These are phyloP conservation scores for Daldinia loculata DNA, from an alignment of 495 filamentous ascomycete genomes.

Conservation along the genomic window DNA sequence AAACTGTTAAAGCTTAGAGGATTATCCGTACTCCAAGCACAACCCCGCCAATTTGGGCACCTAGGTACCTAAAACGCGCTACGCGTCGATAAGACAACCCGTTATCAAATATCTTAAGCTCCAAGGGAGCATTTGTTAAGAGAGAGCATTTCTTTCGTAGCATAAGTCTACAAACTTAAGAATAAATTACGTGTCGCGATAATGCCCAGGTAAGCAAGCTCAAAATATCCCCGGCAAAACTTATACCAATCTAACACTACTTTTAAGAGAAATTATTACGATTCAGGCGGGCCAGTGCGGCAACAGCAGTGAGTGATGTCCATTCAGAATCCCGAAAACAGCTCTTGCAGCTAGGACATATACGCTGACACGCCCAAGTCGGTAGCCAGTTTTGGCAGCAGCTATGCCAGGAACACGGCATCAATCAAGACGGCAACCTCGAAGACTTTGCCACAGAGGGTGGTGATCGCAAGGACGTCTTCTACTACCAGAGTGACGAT, in stretches of 20 bases:
- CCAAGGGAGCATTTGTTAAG: background rate
- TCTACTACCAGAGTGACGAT: conserved; percentile 99
- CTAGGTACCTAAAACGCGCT: conserved; percentile 21
- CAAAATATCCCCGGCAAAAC: background rate
- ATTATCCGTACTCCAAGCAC: background rate
- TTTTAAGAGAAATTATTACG: conserved; percentile 94
- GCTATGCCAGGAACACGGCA: conserved; percentile 96
- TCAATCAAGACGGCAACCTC: conserved; percentile 94
- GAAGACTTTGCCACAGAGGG: conserved; percentile 96
- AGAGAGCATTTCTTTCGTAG: background rate
- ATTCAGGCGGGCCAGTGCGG: conserved; percentile 99
- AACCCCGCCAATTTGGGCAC: conserved; percentile 14
- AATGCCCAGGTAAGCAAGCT: conserved; percentile 59
- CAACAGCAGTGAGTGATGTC: conserved; percentile 83
- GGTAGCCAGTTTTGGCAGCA: conserved; percentile 97
- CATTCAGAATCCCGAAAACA: background rate
- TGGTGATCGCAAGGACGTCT: conserved; percentile 97
- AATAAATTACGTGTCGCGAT: conserved; percentile 46
- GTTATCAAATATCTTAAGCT: background rate
- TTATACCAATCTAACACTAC: conserved; percentile 19
- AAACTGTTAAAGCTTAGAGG: background rate
- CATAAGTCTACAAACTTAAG: background rate
- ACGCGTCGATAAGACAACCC: conserved; percentile 32
- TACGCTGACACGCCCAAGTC: conserved; percentile 61
- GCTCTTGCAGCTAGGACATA: background rate